Evolutionary conservation across 2,329 filamentous ascomycete species (phyloP).

Genomic region (Bimuria novae-zelandiae): DNA sequence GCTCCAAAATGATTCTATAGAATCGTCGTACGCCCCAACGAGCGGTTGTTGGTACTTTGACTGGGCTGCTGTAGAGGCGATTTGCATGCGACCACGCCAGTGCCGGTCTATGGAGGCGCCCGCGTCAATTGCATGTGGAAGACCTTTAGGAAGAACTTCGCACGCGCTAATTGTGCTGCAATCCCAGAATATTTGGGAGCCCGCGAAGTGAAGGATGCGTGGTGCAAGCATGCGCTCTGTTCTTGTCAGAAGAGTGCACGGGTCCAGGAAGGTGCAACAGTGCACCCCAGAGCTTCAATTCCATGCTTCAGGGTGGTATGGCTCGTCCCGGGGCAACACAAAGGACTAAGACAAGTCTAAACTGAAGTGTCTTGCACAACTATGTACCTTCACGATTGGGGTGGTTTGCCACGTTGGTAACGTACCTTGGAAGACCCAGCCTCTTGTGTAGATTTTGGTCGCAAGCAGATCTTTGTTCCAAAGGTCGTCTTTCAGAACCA

Average conservation of each 20-base stretch:
- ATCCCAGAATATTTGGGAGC: constrained; percentile 27
- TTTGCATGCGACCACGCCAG: constrained; percentile 19
- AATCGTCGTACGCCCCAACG: constrained; percentile 15
- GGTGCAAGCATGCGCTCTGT: constrained; percentile 25
- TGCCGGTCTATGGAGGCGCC: constrained; percentile 13
- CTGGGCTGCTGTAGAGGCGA: background rate
- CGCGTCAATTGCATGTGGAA: constrained; percentile 12
- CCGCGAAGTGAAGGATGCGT: constrained; percentile 21
- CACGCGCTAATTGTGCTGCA: constrained; percentile 18
- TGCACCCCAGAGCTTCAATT: too few species aligned
- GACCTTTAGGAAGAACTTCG: constrained; percentile 14
- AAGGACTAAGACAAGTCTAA: too few species aligned
- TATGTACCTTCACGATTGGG: too few species aligned
- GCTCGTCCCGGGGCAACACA: too few species aligned
- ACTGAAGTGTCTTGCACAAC: too few species aligned
- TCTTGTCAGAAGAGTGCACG: too few species aligned
- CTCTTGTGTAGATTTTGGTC: constrained; percentile 15
- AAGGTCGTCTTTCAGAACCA: constrained; percentile 16
- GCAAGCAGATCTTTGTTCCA: constrained; percentile 19
- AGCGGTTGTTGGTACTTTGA: background rate
- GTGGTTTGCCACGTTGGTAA: too few species aligned
- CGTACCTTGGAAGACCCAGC: constrained; percentile 27
- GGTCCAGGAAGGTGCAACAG: too few species aligned
- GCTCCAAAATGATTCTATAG: constrained; percentile 22
- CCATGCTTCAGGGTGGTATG: too few species aligned